Evolutionary conservation across 306 rosid species (phyloP).

Genomic region (Casuarina cunninghamiana): DNA sequence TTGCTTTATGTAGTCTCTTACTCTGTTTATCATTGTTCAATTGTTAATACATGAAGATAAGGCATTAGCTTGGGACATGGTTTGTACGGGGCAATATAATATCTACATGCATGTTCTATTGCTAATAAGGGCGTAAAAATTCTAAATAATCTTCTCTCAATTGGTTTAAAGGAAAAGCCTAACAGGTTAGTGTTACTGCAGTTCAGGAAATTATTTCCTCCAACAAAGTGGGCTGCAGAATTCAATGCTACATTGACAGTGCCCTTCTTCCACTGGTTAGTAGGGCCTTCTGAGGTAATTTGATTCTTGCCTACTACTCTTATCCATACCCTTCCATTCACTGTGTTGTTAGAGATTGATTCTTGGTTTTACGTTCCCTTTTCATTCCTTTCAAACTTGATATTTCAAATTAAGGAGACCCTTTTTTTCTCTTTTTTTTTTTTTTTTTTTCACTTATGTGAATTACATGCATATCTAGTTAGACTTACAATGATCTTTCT

Average conservation of each 20-base stretch:
- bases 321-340: background rate
- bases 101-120: no score
- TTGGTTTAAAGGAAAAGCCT: background rate
- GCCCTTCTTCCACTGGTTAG: constrained; percentile 93
- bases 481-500: background rate
- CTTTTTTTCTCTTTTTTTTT: background rate
- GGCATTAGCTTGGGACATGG: background rate
- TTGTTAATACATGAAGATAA: background rate
- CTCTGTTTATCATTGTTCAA: background rate
- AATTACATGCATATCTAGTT: background rate
- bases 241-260: constrained; percentile 93
- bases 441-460: background rate
- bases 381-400: background rate
- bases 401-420: background rate
- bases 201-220: constrained; percentile 93
- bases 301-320: constrained; percentile 1
- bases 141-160: background rate
- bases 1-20: background rate
- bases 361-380: background rate
- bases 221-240: constrained; percentile 96
- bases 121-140: background rate
- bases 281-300: constrained; percentile 90
- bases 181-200: constrained; percentile 33
- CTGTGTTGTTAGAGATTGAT: no score
- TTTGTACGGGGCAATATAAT: background rate